These are phyloP conservation scores for Cordyceps javanica DNA, from an alignment of 2,329 filamentous ascomycete genomes.

Conservation along the genomic window DNA sequence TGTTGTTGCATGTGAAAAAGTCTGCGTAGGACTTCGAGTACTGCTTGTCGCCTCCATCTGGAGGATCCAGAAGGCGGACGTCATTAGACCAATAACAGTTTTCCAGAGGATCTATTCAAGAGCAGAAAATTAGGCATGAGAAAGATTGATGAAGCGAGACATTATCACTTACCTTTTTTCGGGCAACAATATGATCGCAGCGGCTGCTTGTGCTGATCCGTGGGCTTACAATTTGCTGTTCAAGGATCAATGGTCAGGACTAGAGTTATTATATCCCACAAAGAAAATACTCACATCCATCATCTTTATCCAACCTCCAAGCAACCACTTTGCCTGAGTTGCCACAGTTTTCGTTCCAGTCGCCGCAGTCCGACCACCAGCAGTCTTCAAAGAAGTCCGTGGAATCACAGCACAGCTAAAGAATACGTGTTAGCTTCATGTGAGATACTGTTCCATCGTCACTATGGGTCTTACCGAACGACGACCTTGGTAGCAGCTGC, in stretches of 20 bases:
- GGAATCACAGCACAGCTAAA: constrained; percentile 19
- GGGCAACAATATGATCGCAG: constrained; percentile 13
- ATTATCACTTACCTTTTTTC: neutral
- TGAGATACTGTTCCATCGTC: no score
- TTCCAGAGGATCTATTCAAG: neutral
- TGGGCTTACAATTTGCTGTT: neutral
- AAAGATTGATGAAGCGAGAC: neutral
- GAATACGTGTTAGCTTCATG: neutral
- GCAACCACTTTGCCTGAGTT: neutral
- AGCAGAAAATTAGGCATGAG: neutral
- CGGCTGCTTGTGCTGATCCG: neutral
- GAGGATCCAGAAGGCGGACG: neutral
- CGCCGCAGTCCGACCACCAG: constrained; percentile 19
- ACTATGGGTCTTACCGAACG: neutral
- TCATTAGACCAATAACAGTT: neutral
- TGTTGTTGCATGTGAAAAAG: neutral
- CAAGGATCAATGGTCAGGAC: neutral
- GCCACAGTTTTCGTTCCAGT: neutral
- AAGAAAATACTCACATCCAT: neutral
- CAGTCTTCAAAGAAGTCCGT: constrained; percentile 19
- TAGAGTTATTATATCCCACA: neutral
- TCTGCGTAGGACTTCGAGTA: neutral
- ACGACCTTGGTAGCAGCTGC: constrained; percentile 12
- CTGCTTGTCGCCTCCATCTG: neutral
- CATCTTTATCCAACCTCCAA: neutral